A percentile compares a stretch with the other conserved stretches of the same genome.
phyloP scores from a whole-genome alignment of 2,329 filamentous ascomycete genomes.

The Fusarium multiceps region DNA sequence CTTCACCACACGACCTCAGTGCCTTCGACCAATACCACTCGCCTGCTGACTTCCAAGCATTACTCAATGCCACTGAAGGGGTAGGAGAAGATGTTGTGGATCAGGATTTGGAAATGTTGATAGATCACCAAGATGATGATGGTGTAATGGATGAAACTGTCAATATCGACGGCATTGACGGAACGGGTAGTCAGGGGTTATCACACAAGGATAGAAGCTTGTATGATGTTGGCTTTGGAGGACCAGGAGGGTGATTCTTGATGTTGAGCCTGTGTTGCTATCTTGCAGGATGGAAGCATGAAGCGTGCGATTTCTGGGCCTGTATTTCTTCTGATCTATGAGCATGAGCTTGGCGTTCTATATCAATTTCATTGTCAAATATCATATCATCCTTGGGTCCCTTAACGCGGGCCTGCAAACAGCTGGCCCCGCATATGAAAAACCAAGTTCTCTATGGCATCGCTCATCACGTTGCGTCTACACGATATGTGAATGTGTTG shows the following conservation, averaged over 20 bases:
- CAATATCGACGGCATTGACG: constrained; percentile 33
- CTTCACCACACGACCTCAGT: constrained; percentile 46
- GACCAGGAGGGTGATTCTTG: constrained; percentile 20
- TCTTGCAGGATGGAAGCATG: constrained; percentile 5
- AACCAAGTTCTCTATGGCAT: too few species aligned
- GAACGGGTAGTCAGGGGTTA: constrained; percentile 24
- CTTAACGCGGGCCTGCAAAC: neutral
- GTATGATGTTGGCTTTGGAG: constrained; percentile 49
- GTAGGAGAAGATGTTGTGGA: constrained; percentile 57
- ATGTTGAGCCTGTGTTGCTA: neutral
- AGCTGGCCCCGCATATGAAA: neutral
- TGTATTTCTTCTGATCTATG: constrained; percentile 10
- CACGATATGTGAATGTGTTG: neutral
- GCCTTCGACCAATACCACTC: constrained; percentile 56
- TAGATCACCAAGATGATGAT: constrained; percentile 59
- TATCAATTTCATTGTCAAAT: neutral
- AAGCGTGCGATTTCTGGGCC: constrained; percentile 36
- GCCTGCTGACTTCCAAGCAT: constrained; percentile 64
- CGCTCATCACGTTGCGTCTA: neutral
- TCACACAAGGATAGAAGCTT: constrained; percentile 42
- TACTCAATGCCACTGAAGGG: constrained; percentile 61
- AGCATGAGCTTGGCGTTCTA: constrained; percentile 14
- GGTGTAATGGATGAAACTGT: constrained; percentile 36
- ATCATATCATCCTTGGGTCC: neutral
- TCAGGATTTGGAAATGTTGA: constrained; percentile 64